These are phyloP conservation scores for Aspergillus aculeatus DNA, from an alignment of 2,329 filamentous ascomycete species.

Conservation along the genomic window DNA sequence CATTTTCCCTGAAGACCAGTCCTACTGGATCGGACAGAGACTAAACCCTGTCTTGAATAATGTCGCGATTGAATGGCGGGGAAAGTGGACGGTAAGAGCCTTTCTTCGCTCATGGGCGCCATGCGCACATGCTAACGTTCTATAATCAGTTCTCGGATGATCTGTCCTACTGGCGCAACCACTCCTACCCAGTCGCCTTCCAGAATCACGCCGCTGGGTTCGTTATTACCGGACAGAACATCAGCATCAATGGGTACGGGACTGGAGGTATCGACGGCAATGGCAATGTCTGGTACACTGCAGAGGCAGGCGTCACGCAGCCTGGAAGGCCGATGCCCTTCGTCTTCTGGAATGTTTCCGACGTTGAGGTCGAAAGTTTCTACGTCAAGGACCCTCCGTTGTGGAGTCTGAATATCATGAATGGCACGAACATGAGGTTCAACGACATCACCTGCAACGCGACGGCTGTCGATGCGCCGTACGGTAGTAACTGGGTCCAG, in stretches of 20 bases:
- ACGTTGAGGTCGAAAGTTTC: constrained; percentile 55
- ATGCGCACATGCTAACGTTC: background rate
- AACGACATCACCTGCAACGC: constrained; percentile 53
- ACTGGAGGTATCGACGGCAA: constrained; percentile 57
- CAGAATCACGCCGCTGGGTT: constrained; percentile 58
- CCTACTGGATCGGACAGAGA: constrained; percentile 52
- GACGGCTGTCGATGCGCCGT: constrained; percentile 51
- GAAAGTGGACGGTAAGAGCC: constrained; percentile 48
- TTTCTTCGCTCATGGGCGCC: background rate
- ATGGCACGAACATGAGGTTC: constrained; percentile 54
- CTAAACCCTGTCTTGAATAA: constrained; percentile 53
- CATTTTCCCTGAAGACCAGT: constrained; percentile 51
- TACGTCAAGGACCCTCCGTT: constrained; percentile 52
- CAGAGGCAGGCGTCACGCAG: constrained; percentile 47
- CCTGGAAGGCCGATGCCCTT: constrained; percentile 58
- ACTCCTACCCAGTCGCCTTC: constrained; percentile 54
- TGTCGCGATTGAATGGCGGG: constrained; percentile 54
- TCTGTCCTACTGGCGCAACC: constrained; percentile 55
- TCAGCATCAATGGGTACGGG: constrained; percentile 52
- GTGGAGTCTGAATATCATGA: constrained; percentile 59
- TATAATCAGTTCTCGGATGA: constrained; percentile 47
- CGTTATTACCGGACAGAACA: constrained; percentile 50
- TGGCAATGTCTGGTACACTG: constrained; percentile 55
- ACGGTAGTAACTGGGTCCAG: constrained; percentile 56
- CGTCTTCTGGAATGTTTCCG: constrained; percentile 58